Percentiles rank a stretch among this genome's conserved stretches.
Conservation (phyloP, 2,329 filamentous ascomycete species). For the Aspergillus luchuensis region DNA sequence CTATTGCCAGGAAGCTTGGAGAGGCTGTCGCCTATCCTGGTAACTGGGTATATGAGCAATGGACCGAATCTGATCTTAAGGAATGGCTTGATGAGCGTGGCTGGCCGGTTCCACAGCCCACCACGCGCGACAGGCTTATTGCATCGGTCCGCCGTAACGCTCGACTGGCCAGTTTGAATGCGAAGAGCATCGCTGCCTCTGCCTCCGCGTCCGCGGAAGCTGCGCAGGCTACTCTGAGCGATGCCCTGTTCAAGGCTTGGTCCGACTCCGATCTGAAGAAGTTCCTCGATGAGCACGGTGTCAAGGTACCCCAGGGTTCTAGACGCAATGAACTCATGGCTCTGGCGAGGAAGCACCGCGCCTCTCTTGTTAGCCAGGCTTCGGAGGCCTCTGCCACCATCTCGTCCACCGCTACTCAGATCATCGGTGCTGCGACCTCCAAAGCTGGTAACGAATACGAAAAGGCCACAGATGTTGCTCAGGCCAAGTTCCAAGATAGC, state of each 20-base stretch:
- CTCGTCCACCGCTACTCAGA: slow-evolving; percentile 48
- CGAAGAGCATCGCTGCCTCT: slow-evolving; percentile 62
- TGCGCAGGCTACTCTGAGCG: slow-evolving; percentile 73
- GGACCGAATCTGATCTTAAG: slow-evolving; percentile 93
- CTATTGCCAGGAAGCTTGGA: slow-evolving; percentile 70
- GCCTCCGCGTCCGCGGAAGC: slow-evolving; percentile 67
- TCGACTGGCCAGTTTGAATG: slow-evolving; percentile 71
- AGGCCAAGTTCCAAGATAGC: slow-evolving; percentile 63
- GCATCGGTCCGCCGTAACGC: slow-evolving; percentile 89
- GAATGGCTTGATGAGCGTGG: slow-evolving; percentile 89
- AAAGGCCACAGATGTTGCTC: slow-evolving; percentile 70
- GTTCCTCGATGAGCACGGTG: slow-evolving; percentile 86
- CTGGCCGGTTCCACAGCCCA: slow-evolving; percentile 80
- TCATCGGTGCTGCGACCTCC: slow-evolving; percentile 70
- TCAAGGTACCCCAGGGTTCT: slow-evolving; percentile 88
- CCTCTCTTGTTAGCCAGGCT: slow-evolving; percentile 55
- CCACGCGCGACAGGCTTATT: slow-evolving; percentile 81
- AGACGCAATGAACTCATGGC: slow-evolving; percentile 87
- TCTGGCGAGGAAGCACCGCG: slow-evolving; percentile 83
- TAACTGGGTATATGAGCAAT: slow-evolving; percentile 88
- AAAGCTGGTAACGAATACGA: slow-evolving; percentile 76
- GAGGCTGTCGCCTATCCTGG: slow-evolving; percentile 86
- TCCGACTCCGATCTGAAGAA: slow-evolving; percentile 86
- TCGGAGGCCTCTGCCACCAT: slow-evolving; percentile 56
- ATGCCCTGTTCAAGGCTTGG: slow-evolving; percentile 87